Percentiles rank a stretch among this genome's conserved stretches.
phyloP scores from a whole-genome alignment of 345 rosid species.

The Hibiscus trionum region DNA sequence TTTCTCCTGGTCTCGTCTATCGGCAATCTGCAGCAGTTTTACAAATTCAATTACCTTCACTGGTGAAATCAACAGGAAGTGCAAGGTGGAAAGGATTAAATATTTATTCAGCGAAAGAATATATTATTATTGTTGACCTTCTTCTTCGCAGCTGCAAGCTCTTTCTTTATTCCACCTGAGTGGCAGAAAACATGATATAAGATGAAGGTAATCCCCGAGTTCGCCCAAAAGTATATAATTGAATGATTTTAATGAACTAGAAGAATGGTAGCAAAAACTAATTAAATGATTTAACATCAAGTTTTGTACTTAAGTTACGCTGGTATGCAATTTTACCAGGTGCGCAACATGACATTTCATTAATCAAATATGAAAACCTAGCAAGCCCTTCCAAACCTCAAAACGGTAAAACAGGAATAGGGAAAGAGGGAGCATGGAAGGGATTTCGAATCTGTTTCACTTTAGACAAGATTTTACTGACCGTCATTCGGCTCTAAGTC shows the following conservation, averaged over 20 bases:
- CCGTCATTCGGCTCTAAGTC: constrained; percentile 61
- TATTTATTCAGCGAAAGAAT: neutral
- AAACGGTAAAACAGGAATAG: neutral
- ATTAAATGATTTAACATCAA: neutral
- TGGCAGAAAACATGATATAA: neutral
- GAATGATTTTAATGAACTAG: neutral
- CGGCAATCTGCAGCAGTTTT: constrained; percentile 24
- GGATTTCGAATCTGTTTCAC: neutral
- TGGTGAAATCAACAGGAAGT: neutral
- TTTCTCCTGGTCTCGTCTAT: constrained; percentile 28
- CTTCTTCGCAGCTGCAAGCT: constrained; percentile 29
- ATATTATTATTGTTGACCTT: constrained; percentile 12
- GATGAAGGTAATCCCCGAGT: neutral
- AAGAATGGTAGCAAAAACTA: neutral
- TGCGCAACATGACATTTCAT: neutral
- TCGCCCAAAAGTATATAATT: neutral
- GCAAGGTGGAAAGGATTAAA: neutral
- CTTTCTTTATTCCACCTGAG: constrained; percentile 32
- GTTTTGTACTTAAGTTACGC: neutral
- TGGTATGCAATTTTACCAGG: neutral
- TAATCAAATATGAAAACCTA: neutral
- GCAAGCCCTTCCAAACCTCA: neutral
- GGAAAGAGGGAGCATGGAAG: neutral
- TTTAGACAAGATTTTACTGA: constrained; percentile 16
- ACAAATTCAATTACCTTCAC: neutral